Percentiles rank a stretch among this genome's conserved stretches.
Evolutionary conservation across 768 basidiomycete species (phyloP).

Genomic region (Trametes elegans): DNA sequence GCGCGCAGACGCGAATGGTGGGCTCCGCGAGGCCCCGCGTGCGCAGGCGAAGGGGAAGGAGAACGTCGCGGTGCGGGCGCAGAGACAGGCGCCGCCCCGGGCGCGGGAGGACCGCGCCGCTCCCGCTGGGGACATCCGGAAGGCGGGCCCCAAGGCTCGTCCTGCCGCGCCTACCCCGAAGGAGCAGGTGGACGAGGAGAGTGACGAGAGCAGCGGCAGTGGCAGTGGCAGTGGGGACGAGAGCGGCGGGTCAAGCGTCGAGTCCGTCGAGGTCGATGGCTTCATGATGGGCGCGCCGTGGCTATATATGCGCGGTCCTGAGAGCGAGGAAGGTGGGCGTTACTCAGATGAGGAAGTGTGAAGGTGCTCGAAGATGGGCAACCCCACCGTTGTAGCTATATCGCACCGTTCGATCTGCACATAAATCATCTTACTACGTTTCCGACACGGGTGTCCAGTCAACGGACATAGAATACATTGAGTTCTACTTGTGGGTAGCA

Average conservation of each 20-base stretch:
- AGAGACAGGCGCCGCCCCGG: no score
- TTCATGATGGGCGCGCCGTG: neutral
- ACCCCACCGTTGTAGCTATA: neutral
- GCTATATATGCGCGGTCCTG: constrained; percentile 3
- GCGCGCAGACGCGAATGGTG: neutral
- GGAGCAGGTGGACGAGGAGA: neutral
- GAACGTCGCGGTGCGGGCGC: no score
- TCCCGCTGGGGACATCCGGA: neutral
- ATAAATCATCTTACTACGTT: neutral
- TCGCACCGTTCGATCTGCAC: neutral
- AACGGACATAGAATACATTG: constrained; percentile 18
- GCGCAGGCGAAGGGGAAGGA: no score
- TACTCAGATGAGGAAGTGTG: neutral
- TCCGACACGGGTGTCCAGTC: no score
- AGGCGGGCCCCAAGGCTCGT: neutral
- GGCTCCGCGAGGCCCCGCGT: no score
- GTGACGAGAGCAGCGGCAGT: neutral
- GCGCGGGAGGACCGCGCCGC: no score
- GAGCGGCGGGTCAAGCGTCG: neutral
- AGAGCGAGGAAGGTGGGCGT: neutral
- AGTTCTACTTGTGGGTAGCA: constrained; percentile 9
- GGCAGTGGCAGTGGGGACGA: neutral
- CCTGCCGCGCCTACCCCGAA: neutral
- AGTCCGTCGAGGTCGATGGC: constrained; percentile 4
- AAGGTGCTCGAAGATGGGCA: neutral